Base-by-base conservation (phyloP, 2,329 filamentous ascomycete genomes). In the Colletotrichum sublineola region DNA sequence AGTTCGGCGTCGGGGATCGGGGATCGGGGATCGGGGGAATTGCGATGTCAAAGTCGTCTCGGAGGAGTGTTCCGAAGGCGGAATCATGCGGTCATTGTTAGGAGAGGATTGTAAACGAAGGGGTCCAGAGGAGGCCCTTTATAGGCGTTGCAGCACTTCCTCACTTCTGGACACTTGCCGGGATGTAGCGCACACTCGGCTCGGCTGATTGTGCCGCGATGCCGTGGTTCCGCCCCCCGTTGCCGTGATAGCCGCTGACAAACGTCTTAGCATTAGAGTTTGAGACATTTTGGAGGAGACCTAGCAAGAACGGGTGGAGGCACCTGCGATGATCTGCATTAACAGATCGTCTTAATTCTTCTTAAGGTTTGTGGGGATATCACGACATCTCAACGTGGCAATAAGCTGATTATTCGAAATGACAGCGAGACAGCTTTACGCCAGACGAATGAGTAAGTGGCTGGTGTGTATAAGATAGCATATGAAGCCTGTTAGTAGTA, bases 231-330 rank as follows among this genome's bases (percentile, higher is more conserved):
- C 68, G 65, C 42, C 5, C 46, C n/a, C n/a, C 11, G 48, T 9
- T 72, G 69, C 69, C 69, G 70, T 65, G 55, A 60, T 72, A 60
- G 60, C 69, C 69, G 69, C 48, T 36, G 53, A 24, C 12, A 42
- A 33, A 44, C 46, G 46, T 50, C 66, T 64, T 56, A 57, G 60
- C 55, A 42, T 69, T 61, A 65, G 20, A 20, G 20, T 48, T 70
- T 64, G 46, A 40, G 66, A n/a, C 46, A 31, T 53, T 38, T 33
- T 52, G 61, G 31, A 14, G 60, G 61, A 53, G 50, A 53, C 7
- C 24, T 52, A 33, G 31, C 38, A 15, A 31, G 29, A 29, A 29
- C 38, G 5, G 38, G 62, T 56, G 62, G 62, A 38, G 20, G 50
- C 38, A 12, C 7, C 42, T 29, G 60, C 20, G n/a, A 63, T 52